Evolutionary conservation across 106 monocot species (phyloP).

Genomic region (Acorus gramineus): DNA sequence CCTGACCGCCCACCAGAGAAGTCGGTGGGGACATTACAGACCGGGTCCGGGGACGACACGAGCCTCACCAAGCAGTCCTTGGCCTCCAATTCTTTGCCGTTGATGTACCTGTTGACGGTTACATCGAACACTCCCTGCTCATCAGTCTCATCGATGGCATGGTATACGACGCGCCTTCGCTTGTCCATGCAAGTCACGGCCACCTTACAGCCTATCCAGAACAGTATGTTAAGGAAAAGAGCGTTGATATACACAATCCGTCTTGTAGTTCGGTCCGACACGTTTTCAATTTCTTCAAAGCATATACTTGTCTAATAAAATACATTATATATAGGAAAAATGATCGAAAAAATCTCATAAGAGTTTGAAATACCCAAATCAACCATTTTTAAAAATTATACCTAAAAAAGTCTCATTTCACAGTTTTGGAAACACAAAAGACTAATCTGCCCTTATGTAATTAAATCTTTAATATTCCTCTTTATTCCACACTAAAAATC

Average conservation of each 20-base stretch:
- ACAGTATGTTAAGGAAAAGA: background rate
- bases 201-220: slow-evolving; percentile 33
- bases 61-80: slow-evolving; percentile 37
- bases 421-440: too few species aligned
- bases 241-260: background rate
- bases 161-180: slow-evolving; percentile 29
- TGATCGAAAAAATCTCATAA: too few species aligned
- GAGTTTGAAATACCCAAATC: too few species aligned
- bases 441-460: too few species aligned
- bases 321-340: too few species aligned
- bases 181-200: slow-evolving; percentile 61
- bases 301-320: too few species aligned
- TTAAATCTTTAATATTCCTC: too few species aligned
- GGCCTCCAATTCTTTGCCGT: slow-evolving; percentile 21
- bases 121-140: slow-evolving; percentile 43
- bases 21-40: slow-evolving; percentile 51
- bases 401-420: too few species aligned
- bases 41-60: slow-evolving; percentile 42
- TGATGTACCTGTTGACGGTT: slow-evolving; percentile 18
- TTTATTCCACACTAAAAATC: too few species aligned
- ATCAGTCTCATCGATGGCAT: slow-evolving; percentile 40
- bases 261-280: background rate
- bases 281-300: background rate
- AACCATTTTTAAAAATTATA: too few species aligned
- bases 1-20: slow-evolving; percentile 49